Evolutionary conservation across 768 basidiomycete species (phyloP).

Genomic region (Tulasnella sp.): DNA sequence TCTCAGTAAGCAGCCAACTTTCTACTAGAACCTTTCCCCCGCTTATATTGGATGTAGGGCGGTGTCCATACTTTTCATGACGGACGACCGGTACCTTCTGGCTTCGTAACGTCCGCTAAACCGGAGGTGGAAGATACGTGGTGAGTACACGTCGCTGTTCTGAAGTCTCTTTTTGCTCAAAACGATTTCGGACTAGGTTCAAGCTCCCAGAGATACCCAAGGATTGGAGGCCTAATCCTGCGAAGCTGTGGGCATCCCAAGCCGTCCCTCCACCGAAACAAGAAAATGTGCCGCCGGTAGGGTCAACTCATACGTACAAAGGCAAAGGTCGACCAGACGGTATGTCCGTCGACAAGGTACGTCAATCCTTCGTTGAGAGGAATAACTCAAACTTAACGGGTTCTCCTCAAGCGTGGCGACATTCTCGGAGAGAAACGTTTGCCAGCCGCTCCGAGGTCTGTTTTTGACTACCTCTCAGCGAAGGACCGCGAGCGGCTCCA

Average conservation of each 20-base stretch:
- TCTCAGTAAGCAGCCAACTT: not conserved
- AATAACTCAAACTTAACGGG: not conserved
- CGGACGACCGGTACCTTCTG: conserved; percentile 58
- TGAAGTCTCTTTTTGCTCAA: conserved; percentile 18
- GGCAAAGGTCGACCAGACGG: conserved; percentile 19
- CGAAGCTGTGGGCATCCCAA: conserved; percentile 46
- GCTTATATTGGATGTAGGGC: conserved; percentile 2
- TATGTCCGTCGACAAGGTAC: conserved; percentile 63
- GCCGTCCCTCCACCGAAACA: conserved; percentile 12
- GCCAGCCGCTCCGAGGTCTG: conserved; percentile 57
- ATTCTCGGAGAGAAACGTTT: conserved; percentile 74
- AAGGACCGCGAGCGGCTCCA: conserved; percentile 83
- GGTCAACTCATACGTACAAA: conserved; percentile 33
- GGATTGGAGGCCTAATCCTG: conserved; percentile 80
- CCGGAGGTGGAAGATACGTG: conserved; percentile 60
- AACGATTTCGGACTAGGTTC: conserved; percentile 43
- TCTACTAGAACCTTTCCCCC: not conserved
- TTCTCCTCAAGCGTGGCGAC: conserved; percentile 53
- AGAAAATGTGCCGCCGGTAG: conserved; percentile 20
- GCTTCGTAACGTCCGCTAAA: conserved; percentile 60
- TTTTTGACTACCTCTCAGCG: conserved; percentile 90
- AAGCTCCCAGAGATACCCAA: conserved; percentile 68
- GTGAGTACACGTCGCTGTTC: conserved; percentile 29
- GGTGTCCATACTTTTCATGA: conserved; percentile 48
- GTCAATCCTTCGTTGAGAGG: conserved; percentile 20